Evolutionary conservation across 805 yeast species (phyloP).

Genomic region (Scheffersomyces coipomensis): DNA sequence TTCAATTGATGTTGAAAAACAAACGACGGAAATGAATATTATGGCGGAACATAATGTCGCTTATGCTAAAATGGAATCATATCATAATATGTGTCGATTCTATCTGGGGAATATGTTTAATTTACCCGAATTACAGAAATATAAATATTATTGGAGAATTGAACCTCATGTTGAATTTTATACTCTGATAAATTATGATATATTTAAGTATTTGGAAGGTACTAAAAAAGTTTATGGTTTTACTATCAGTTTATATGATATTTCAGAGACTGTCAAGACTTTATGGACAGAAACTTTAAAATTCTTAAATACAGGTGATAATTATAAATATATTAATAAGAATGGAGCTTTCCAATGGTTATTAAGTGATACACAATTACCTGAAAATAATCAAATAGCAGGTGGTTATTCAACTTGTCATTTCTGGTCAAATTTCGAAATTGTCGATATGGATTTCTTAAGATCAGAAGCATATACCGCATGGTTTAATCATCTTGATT

Average conservation of each 20-base stretch:
- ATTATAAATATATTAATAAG: constrained; percentile 49
- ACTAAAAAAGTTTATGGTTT: constrained; percentile 74
- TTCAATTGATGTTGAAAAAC: constrained; percentile 47
- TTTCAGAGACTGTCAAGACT: constrained; percentile 58
- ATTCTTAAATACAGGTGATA: constrained; percentile 54
- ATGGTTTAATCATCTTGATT: constrained; percentile 65
- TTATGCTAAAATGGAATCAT: constrained; percentile 60
- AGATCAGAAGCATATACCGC: constrained; percentile 63
- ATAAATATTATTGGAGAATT: constrained; percentile 75
- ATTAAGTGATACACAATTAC: constrained; percentile 51
- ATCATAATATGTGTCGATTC: constrained; percentile 85
- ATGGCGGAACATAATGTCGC: constrained; percentile 48
- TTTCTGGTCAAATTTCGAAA: constrained; percentile 89
- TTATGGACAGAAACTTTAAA: constrained; percentile 71
- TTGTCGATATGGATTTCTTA: constrained; percentile 79
- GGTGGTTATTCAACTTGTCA: constrained; percentile 70
- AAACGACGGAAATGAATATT: constrained; percentile 37
- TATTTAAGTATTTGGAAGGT: constrained; percentile 68
- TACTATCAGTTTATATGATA: constrained; percentile 66
- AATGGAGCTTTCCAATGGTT: constrained; percentile 55
- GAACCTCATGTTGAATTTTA: constrained; percentile 73
- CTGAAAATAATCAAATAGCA: constrained; percentile 38
- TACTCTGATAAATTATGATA: constrained; percentile 72
- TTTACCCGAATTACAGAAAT: constrained; percentile 59
- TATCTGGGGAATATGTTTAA: constrained; percentile 65